Evolutionary conservation across 345 rosid genomes (phyloP).

Genomic region (Eucalyptus tenuipes): DNA sequence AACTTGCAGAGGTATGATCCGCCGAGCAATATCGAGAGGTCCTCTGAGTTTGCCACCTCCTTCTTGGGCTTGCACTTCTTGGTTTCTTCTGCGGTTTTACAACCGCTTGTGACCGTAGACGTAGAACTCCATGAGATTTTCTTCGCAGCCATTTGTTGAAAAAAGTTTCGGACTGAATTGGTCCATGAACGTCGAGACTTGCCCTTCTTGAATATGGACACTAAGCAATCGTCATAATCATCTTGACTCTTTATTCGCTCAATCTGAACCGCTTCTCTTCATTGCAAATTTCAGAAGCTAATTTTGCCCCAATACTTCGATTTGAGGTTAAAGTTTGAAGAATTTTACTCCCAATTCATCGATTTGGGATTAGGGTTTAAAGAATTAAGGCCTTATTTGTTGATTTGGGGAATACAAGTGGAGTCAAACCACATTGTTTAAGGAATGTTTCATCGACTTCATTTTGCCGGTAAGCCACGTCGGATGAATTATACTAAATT

Average conservation of each 20-base stretch:
- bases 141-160: neutral
- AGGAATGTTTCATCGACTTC: neutral
- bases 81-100: neutral
- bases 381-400: neutral
- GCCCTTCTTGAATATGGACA: neutral
- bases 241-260: neutral
- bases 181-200: rapidly evolving
- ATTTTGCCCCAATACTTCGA: neutral
- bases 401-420: neutral
- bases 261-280: neutral
- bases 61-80: neutral
- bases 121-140: neutral
- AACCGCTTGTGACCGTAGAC: neutral
- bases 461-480: rapidly evolving
- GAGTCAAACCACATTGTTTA: neutral
- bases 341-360: neutral
- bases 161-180: neutral
- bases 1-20: neutral
- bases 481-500: too few species aligned
- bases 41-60: neutral
- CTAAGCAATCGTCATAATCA: neutral
- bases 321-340: neutral
- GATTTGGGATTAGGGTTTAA: neutral
- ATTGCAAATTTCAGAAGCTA: neutral
- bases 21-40: neutral